Percentiles rank a stretch among this genome's conserved stretches.
Conservation (phyloP, 495 filamentous ascomycete genomes). For the Trichoderma orchidacearum region DNA sequence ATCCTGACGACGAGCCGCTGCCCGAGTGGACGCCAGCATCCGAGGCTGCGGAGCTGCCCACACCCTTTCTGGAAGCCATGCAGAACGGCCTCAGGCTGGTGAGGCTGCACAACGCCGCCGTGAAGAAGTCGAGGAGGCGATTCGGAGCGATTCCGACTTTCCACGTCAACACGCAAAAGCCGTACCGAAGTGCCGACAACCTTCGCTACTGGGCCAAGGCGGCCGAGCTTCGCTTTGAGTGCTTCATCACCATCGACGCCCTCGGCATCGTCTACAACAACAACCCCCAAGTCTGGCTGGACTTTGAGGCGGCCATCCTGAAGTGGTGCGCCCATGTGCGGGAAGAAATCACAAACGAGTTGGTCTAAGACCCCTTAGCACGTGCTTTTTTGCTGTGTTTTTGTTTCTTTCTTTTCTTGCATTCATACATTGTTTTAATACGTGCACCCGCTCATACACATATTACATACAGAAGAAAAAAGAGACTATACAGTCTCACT, state of each 20-base stretch:
- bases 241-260: conserved; percentile 70
- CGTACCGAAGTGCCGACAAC: conserved; percentile 88
- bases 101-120: conserved; percentile 74
- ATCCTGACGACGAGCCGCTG: conserved; percentile 33
- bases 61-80: conserved; percentile 59
- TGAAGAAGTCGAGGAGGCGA: conserved; percentile 67
- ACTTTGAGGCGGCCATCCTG: conserved; percentile 68
- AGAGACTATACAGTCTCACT: neutral
- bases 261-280: conserved; percentile 67
- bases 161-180: conserved; percentile 83
- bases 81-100: conserved; percentile 71
- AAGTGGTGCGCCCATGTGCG: conserved; percentile 67
- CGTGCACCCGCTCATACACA: neutral
- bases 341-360: conserved; percentile 49
- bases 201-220: conserved; percentile 93
- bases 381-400: neutral
- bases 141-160: conserved; percentile 86
- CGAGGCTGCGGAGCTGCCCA: conserved; percentile 42
- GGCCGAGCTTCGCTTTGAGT: conserved; percentile 86
- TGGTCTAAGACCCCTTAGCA: neutral
- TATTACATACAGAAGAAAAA: neutral
- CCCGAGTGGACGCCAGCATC: conserved; percentile 56
- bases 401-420: neutral
- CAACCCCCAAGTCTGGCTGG: conserved; percentile 52
- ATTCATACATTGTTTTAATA: neutral